These are phyloP conservation scores for Oxyria digyna DNA, from an alignment of 148 eudicot species.

Conservation along the genomic window DNA sequence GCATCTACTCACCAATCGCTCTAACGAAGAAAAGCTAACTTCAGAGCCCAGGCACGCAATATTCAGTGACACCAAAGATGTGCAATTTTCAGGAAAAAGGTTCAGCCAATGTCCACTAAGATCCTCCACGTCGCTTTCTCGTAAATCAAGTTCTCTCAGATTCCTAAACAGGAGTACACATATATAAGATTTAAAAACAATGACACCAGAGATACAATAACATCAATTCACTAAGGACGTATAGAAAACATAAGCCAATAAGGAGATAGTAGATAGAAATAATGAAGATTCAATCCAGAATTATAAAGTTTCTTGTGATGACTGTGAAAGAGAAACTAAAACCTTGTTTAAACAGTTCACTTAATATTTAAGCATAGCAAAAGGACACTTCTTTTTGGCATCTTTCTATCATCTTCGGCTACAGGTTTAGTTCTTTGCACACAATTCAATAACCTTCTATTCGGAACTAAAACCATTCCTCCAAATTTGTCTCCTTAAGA, in stretches of 20 bases:
- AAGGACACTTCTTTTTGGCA: not conserved
- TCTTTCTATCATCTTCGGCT: not conserved
- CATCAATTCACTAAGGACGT: not conserved
- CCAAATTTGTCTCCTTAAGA: not conserved
- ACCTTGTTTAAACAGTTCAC: not conserved
- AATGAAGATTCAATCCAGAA: not conserved
- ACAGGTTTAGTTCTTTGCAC: not conserved
- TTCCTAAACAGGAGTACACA: constrained; percentile 30
- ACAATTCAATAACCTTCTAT: not conserved
- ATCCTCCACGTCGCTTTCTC: constrained; percentile 90
- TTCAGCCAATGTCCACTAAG: constrained; percentile 87
- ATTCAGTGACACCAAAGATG: constrained; percentile 76
- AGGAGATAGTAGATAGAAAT: not conserved
- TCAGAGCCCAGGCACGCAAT: constrained; percentile 73
- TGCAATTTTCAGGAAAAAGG: constrained; percentile 66
- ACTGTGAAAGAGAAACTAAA: not conserved
- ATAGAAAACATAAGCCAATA: not conserved
- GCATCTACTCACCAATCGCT: constrained; percentile 64
- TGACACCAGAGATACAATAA: not conserved
- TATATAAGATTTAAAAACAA: not conserved
- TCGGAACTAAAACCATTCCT: not conserved
- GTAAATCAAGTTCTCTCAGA: constrained; percentile 63
- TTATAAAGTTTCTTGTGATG: no score
- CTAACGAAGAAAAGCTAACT: constrained; percentile 60
- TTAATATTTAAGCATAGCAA: not conserved